These are phyloP conservation scores for Trichocladium uniseriatum DNA, from an alignment of 495 filamentous ascomycete species.

Conservation along the genomic window DNA sequence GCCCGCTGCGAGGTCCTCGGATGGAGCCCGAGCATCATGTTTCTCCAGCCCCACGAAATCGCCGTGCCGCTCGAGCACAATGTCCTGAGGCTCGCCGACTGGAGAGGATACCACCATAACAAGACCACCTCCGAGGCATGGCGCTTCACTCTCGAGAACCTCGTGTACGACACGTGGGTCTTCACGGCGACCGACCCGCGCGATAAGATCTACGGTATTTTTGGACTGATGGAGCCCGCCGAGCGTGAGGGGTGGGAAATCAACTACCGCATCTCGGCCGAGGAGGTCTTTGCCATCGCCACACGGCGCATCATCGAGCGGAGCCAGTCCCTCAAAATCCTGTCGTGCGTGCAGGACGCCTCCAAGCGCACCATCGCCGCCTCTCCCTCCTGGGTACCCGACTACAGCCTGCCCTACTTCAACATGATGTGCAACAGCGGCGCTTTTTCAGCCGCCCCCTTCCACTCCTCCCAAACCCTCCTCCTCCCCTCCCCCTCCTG, in stretches of 20 bases:
- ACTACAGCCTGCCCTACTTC: slow-evolving; percentile 7
- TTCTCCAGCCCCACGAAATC: slow-evolving; percentile 3
- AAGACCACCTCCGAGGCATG: not conserved
- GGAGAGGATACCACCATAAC: slow-evolving; percentile 3
- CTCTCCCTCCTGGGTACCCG: slow-evolving; percentile 9
- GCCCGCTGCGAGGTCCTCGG: slow-evolving; percentile 6
- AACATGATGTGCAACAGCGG: slow-evolving; percentile 10
- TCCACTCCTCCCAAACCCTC: not conserved
- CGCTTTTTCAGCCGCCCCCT: not conserved
- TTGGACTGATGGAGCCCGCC: not conserved
- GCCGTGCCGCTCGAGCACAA: slow-evolving; percentile 11
- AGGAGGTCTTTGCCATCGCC: slow-evolving; percentile 1
- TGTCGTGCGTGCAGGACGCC: slow-evolving; percentile 7
- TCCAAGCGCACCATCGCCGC: not conserved
- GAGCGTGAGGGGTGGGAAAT: slow-evolving; percentile 1
- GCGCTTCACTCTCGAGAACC: slow-evolving; percentile 2
- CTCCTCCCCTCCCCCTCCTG: not conserved
- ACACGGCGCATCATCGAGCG: slow-evolving; percentile 5
- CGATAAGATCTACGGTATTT: slow-evolving; percentile 12
- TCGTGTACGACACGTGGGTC: slow-evolving; percentile 5
- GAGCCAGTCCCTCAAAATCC: not conserved
- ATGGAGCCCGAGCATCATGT: slow-evolving; percentile 8
- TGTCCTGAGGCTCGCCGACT: slow-evolving; percentile 1
- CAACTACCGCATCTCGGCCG: slow-evolving; percentile 3
- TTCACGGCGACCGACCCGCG: slow-evolving; percentile 7